Percentiles rank a stretch among this genome's conserved stretches.
Evolutionary conservation across 805 yeast genomes (phyloP).

Genomic region (Candida sphagnicola): DNA sequence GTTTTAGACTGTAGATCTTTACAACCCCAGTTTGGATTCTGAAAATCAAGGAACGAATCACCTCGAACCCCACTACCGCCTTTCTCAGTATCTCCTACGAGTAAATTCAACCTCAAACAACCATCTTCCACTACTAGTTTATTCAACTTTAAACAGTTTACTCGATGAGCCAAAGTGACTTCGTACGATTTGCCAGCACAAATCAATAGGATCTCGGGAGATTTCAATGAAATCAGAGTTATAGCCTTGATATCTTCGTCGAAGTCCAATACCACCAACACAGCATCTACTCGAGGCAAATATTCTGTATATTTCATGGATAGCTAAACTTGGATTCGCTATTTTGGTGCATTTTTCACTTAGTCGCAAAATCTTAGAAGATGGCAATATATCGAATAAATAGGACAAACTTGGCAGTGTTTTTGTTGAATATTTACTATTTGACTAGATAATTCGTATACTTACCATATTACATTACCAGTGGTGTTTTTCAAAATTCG

Average conservation of each 20-base stretch:
- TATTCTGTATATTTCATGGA: constrained; percentile 4
- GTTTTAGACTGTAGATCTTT: constrained; percentile 34
- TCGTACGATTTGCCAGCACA: not conserved
- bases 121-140: not conserved
- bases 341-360: not conserved
- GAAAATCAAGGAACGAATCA: constrained; percentile 4
- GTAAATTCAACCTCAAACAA: not conserved
- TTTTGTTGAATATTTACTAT: too few relatives aligned
- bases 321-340: not conserved
- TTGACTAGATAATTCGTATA: too few relatives aligned
- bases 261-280: constrained; percentile 10
- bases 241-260: constrained; percentile 10
- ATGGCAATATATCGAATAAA: too few relatives aligned
- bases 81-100: constrained; percentile 1
- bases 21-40: constrained; percentile 38
- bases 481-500: too few relatives aligned
- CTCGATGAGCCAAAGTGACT: not conserved
- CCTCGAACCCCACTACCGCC: not conserved
- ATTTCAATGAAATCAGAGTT: constrained; percentile 2
- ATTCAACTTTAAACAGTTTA: not conserved
- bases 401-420: too few relatives aligned
- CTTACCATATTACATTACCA: too few relatives aligned
- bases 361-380: not conserved
- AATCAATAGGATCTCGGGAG: not conserved
- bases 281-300: constrained; percentile 3